Conservation (phyloP, 2,329 filamentous ascomycete species). For the Penicillium olsonii region DNA sequence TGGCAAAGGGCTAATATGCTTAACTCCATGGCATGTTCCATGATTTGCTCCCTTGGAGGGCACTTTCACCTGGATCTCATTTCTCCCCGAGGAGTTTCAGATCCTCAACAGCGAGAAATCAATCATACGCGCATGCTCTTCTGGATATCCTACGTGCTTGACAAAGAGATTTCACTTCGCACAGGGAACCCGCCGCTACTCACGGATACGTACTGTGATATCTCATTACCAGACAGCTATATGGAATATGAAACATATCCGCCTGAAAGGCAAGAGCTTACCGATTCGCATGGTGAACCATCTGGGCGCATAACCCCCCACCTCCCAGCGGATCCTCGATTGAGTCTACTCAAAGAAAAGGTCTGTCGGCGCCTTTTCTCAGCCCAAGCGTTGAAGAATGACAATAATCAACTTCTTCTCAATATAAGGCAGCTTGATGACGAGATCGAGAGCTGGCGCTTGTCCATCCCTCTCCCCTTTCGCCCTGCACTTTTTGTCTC, state of each 20-base stretch:
- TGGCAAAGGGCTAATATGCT: constrained; percentile 16
- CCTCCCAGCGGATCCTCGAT: neutral
- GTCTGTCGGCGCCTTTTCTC: constrained; percentile 18
- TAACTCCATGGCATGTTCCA: constrained; percentile 16
- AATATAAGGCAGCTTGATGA: constrained; percentile 20
- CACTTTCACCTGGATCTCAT: neutral
- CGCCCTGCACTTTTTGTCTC: constrained; percentile 18
- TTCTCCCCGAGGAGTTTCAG: neutral
- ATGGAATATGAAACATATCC: constrained; percentile 7
- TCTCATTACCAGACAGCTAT: constrained; percentile 1
- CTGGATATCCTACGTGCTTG: constrained; percentile 15
- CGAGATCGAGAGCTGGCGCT: constrained; percentile 18
- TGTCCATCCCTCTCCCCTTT: constrained; percentile 12
- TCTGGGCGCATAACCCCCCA: neutral
- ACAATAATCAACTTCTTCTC: constrained; percentile 16
- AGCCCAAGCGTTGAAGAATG: constrained; percentile 9
- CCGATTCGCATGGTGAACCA: neutral
- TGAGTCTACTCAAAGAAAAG: constrained; percentile 16
- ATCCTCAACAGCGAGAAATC: neutral
- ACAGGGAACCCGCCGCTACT: constrained; percentile 17
- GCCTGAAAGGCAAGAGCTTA: neutral
- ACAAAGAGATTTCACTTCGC: constrained; percentile 15
- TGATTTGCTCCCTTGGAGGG: constrained; percentile 14
- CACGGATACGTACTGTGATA: constrained; percentile 16
- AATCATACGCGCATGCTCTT: constrained; percentile 14